Conservation (phyloP, 2,329 filamentous ascomycete genomes). For the Colletotrichum sp. region DNA sequence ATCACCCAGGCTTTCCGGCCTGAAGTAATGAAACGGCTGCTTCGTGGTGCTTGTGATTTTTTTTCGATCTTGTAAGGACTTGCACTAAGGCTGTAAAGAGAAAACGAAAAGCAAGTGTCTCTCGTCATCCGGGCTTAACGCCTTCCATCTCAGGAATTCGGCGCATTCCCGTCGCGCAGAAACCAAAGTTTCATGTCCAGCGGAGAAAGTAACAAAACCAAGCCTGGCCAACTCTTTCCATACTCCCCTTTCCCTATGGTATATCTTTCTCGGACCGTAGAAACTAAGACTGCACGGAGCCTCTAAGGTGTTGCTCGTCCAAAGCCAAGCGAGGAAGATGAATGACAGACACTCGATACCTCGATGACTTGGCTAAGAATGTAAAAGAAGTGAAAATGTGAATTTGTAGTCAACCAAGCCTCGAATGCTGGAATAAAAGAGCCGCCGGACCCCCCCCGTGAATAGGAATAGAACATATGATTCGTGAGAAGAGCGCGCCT, state of each 20-base stretch:
- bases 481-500: constrained; percentile 15
- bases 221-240: background rate
- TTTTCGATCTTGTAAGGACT: background rate
- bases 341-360: background rate
- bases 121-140: background rate
- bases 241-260: constrained; percentile 8
- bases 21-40: background rate
- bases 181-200: constrained; percentile 1
- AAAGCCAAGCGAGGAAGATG: constrained; percentile 10
- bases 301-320: constrained; percentile 12
- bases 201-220: background rate
- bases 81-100: constrained; percentile 11
- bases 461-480: constrained; percentile 15
- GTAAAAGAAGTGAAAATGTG: constrained; percentile 18
- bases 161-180: constrained; percentile 1
- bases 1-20: constrained; percentile 2
- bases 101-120: constrained; percentile 13
- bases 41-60: background rate
- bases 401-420: constrained; percentile 20
- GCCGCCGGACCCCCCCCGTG: constrained; percentile 7
- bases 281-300: background rate
- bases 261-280: constrained; percentile 5
- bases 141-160: constrained; percentile 16
- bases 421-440: constrained; percentile 17
- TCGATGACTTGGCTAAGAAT: constrained; percentile 14